These are phyloP conservation scores for Parastagonospora nodorum DNA, from an alignment of 2,329 filamentous ascomycete species.

Conservation along the genomic window DNA sequence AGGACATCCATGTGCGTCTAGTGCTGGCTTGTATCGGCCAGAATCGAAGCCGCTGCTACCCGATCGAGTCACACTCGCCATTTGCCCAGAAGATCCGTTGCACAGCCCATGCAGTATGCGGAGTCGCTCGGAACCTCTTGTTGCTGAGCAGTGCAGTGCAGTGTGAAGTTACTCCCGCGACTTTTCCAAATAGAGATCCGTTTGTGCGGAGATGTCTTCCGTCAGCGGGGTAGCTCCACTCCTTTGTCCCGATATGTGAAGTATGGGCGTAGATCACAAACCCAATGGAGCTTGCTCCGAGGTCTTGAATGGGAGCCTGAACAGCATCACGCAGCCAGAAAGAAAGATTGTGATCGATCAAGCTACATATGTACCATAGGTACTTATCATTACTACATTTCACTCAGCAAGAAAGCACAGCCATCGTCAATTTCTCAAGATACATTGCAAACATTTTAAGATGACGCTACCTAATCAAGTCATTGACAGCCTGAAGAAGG, in stretches of 20 bases:
- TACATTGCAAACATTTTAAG: neutral
- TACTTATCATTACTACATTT: neutral
- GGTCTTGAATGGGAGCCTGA: neutral
- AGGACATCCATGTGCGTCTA: too few relatives aligned
- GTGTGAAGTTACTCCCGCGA: too few relatives aligned
- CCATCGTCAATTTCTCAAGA: too few relatives aligned
- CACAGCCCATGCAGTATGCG: too few relatives aligned
- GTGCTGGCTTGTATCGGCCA: too few relatives aligned
- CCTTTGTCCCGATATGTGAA: too few relatives aligned
- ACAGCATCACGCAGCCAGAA: neutral
- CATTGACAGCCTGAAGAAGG: conserved; percentile 13
- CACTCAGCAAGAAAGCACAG: neutral
- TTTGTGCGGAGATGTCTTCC: neutral
- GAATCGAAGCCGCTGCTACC: too few relatives aligned
- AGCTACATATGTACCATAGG: neutral
- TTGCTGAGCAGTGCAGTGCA: too few relatives aligned
- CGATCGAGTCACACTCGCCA: too few relatives aligned
- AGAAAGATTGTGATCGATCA: too few relatives aligned
- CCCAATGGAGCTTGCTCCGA: neutral
- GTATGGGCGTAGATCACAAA: neutral
- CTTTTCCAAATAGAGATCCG: neutral
- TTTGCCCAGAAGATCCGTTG: too few relatives aligned
- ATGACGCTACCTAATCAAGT: conserved; percentile 18
- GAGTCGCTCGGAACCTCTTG: too few relatives aligned
- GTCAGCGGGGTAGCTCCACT: neutral